These are phyloP conservation scores for Salix dunnii DNA, from an alignment of 345 rosid species.

Conservation along the genomic window DNA sequence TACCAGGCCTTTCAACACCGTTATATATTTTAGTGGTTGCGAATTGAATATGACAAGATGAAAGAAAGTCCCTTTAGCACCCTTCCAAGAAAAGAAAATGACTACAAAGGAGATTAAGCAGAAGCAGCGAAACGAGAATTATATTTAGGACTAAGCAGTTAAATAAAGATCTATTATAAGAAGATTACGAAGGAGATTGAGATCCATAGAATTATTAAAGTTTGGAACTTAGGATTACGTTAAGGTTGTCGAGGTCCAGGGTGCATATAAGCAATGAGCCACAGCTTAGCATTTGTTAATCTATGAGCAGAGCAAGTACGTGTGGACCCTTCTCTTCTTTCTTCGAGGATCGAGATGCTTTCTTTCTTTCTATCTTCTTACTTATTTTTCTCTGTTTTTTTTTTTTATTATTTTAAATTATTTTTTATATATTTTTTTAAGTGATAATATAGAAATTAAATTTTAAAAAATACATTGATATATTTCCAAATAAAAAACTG, in stretches of 20 bases:
- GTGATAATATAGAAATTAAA: no score
- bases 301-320: conserved; percentile 12
- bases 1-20: not conserved
- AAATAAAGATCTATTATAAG: not conserved
- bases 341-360: not conserved
- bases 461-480: no score
- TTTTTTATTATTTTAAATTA: no score
- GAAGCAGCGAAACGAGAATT: not conserved
- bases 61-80: not conserved
- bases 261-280: not conserved
- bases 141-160: not conserved
- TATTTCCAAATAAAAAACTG: no score
- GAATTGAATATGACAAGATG: conserved; percentile 16
- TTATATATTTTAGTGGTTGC: no score
- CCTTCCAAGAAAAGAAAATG: not conserved
- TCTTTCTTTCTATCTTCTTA: no score
- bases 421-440: no score
- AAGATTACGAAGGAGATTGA: not conserved
- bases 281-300: not conserved
- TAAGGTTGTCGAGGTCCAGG: conserved; percentile 22
- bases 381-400: no score
- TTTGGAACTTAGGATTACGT: conserved; percentile 14
- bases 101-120: not conserved
- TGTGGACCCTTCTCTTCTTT: not conserved
- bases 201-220: not conserved